Conservation (phyloP, 768 basidiomycete genomes). For the Suillus clintonianus region DNA sequence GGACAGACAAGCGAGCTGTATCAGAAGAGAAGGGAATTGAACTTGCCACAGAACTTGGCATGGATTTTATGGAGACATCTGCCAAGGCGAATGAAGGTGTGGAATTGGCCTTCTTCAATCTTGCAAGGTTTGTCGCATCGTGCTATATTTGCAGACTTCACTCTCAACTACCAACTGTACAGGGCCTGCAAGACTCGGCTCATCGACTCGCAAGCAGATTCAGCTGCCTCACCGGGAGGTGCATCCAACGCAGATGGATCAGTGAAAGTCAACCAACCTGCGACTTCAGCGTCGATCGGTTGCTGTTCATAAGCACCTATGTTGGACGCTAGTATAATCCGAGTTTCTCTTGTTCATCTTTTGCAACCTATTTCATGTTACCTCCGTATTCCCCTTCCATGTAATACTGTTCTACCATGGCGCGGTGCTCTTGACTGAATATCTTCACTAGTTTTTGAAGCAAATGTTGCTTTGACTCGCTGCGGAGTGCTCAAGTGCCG, state of each 20-base stretch:
- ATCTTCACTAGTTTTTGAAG: background rate
- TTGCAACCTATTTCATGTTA: conserved; percentile 3
- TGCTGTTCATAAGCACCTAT: conserved; percentile 51
- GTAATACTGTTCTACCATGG: conserved; percentile 2
- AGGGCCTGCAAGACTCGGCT: conserved; percentile 98
- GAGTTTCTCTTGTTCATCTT: background rate
- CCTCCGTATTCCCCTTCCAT: conserved; percentile 8
- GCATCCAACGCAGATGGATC: conserved; percentile 52
- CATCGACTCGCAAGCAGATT: conserved; percentile 89
- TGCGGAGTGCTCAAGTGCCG: background rate
- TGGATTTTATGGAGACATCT: conserved; percentile 96
- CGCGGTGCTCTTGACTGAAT: background rate
- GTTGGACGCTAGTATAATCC: background rate
- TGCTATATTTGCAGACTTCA: background rate
- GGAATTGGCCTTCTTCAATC: conserved; percentile 97
- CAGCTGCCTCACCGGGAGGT: conserved; percentile 38
- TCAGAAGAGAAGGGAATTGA: conserved; percentile 90
- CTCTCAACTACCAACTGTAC: conserved; percentile 5
- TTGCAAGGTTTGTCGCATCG: conserved; percentile 73
- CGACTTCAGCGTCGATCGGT: conserved; percentile 41
- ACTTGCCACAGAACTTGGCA: conserved; percentile 90
- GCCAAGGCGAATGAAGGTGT: conserved; percentile 98
- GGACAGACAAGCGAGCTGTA: conserved; percentile 93
- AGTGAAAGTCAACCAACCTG: conserved; percentile 66
- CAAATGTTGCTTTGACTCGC: background rate